phyloP scores from a whole-genome alignment of 768 basidiomycete species.

The Brasilioporus rufonigricans region DNA sequence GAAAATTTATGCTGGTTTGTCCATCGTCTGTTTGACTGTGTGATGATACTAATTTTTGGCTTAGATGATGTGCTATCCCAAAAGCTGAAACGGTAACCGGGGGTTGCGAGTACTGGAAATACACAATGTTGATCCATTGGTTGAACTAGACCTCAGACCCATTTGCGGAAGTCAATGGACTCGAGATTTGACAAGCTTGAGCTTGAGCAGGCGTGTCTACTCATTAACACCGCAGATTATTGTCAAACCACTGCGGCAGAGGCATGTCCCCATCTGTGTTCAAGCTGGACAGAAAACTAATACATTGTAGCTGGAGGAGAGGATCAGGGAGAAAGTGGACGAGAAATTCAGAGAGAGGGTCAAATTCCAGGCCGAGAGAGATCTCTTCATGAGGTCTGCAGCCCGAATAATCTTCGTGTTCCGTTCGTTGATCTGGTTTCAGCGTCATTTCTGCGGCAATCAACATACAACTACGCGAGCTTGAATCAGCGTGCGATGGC shows the following conservation, averaged over 20 bases:
- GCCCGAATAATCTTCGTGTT: background rate
- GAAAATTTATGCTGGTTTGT: conserved; percentile 83
- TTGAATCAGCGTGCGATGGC: conserved; percentile 81
- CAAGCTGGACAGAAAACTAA: background rate
- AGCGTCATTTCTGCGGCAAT: conserved; percentile 88
- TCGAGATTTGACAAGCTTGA: conserved; percentile 73
- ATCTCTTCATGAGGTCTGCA: conserved; percentile 81
- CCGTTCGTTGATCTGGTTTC: background rate
- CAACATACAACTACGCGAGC: conserved; percentile 72
- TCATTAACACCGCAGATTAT: conserved; percentile 97
- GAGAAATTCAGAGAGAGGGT: conserved; percentile 76
- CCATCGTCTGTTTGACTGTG: background rate
- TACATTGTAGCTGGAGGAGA: conserved; percentile 77
- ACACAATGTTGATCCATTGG: background rate
- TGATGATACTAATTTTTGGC: background rate
- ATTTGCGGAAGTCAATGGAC: conserved; percentile 70
- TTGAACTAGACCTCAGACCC: conserved; percentile 38
- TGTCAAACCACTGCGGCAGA: conserved; percentile 90
- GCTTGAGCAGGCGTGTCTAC: conserved; percentile 78
- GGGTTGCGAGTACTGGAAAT: background rate
- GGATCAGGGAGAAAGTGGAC: conserved; percentile 79
- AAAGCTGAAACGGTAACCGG: conserved; percentile 65
- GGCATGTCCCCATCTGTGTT: conserved; percentile 39
- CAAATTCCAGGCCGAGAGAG: conserved; percentile 80
- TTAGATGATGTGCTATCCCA: conserved; percentile 84